phyloP scores from a whole-genome alignment of 306 rosid genomes.

The Cucumis hystrix region DNA sequence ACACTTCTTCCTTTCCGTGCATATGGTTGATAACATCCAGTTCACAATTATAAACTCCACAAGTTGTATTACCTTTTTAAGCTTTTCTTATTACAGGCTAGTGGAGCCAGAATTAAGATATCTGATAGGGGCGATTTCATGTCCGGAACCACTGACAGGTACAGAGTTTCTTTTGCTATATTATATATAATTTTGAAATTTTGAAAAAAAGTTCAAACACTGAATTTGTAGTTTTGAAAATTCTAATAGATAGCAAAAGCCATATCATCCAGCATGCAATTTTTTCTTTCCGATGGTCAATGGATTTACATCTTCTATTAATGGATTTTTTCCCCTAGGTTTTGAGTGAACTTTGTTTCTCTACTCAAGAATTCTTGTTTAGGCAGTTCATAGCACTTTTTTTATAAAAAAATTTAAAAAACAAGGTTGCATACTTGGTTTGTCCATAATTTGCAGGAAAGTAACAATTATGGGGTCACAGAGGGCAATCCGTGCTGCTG shows the following conservation, averaged over 20 bases:
- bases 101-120: slow-evolving; percentile 98
- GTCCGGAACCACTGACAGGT: slow-evolving; percentile 97
- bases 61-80: neutral
- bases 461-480: slow-evolving; percentile 95
- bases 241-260: too few relatives aligned
- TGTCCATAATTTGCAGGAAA: slow-evolving; percentile 47
- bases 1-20: neutral
- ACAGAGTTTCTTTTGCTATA: neutral
- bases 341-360: too few relatives aligned
- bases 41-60: neutral
- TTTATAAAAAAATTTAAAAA: too few relatives aligned
- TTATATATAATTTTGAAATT: too few relatives aligned
- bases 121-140: slow-evolving; percentile 96
- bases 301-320: too few relatives aligned
- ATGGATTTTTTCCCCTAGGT: too few relatives aligned
- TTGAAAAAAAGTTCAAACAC: neutral
- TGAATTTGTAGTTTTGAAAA: too few relatives aligned
- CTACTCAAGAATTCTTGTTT: too few relatives aligned
- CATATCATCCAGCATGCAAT: too few relatives aligned
- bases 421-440: neutral
- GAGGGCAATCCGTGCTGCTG: slow-evolving; percentile 78
- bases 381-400: too few relatives aligned
- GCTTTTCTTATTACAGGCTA: slow-evolving; percentile 38
- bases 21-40: neutral
- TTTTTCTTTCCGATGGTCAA: too few relatives aligned